These are phyloP conservation scores for Maudiozyma humilis DNA, from an alignment of 1,139 yeast genomes.

Conservation along the genomic window DNA sequence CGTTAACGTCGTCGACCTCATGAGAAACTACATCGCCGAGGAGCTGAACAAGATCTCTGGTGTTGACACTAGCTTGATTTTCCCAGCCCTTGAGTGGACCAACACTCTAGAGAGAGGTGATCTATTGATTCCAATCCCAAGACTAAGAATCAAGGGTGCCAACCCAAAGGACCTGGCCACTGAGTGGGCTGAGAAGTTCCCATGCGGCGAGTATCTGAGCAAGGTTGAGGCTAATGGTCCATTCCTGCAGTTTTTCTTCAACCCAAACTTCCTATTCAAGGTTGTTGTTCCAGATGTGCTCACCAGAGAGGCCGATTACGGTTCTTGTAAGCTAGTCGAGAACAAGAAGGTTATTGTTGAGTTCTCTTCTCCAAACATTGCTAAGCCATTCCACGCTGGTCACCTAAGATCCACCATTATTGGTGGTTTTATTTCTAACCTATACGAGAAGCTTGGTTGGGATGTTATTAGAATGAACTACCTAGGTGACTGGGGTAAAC, in stretches of 20 bases:
- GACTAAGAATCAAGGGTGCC: conserved; percentile 80
- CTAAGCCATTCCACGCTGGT: conserved; percentile 99
- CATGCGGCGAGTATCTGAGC: conserved; percentile 56
- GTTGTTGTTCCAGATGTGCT: conserved; percentile 68
- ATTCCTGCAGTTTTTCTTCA: conserved; percentile 82
- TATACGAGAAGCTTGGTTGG: conserved; percentile 88
- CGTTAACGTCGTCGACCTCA: conserved; percentile 25
- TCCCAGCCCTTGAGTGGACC: conserved; percentile 85
- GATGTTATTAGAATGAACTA: conserved; percentile 85
- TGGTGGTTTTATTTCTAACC: conserved; percentile 91
- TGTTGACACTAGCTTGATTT: conserved; percentile 61
- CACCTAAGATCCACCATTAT: conserved; percentile 95
- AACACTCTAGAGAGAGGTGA: conserved; percentile 86
- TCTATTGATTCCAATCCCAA: conserved; percentile 83
- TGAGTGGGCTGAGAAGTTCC: conserved; percentile 70
- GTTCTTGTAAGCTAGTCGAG: conserved; percentile 66
- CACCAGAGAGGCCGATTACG: conserved; percentile 52
- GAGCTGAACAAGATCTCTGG: conserved; percentile 68
- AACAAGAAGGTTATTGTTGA: conserved; percentile 74
- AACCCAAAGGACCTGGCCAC: conserved; percentile 77
- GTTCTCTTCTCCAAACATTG: conserved; percentile 96
- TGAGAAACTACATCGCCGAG: conserved; percentile 77
- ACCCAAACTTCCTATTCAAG: conserved; percentile 54
- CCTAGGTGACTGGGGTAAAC: conserved; percentile 99
- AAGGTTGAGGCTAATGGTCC: conserved; percentile 81